Base-by-base conservation (phyloP, 2,329 filamentous ascomycete genomes). In the Aureobasidium mangrovei region DNA sequence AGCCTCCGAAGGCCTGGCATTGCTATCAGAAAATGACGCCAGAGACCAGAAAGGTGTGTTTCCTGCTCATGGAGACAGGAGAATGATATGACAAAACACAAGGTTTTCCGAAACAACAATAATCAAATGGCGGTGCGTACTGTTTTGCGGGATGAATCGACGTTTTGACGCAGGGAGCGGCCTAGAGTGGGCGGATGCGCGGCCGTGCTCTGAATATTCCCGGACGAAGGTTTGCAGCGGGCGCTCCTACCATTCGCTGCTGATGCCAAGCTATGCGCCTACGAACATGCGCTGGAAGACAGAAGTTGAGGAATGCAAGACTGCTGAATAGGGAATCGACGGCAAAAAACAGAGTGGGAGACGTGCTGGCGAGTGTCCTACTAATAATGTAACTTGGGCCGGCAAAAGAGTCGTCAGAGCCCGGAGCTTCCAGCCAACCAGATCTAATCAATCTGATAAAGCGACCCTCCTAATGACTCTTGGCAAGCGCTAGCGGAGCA, bases 1-100 rank as follows among this genome's bases (percentile, higher is more conserved):
- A 54, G 53, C 35, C 53, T 40, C 36, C 53, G 33, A 28, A 54
- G 44, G 18, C 53, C 53, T 54, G 53, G 42, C 53, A 54, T 54
- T 45, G 42, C 43, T 54, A 54, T 54, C 53, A 54, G 53, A 54
- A 4, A 8, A 27, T 28, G 53, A 41, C 31, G 43, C 36, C 36
- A 10, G 46, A 26, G 41, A 54, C 33, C 46, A 39, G 40, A 18
- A 24, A 4, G 10, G 24, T 26, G 49, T 44, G 31, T 27, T 24
- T 53, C 10, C 18, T 31, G 10, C 40, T 39, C 40, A 43, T 44
- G 27, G 8, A 43, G 8, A 44, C 24, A 31, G 26, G 31, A 33
- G 31, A 29, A 4, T 29, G 49, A 44, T 31, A 5, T 36, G 26
- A 9, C 24, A 40, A 38, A 35, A 36, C 32, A 36, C 40, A 4